Base-by-base conservation (phyloP, 805 yeast genomes). In the Naumovozyma castellii region DNA sequence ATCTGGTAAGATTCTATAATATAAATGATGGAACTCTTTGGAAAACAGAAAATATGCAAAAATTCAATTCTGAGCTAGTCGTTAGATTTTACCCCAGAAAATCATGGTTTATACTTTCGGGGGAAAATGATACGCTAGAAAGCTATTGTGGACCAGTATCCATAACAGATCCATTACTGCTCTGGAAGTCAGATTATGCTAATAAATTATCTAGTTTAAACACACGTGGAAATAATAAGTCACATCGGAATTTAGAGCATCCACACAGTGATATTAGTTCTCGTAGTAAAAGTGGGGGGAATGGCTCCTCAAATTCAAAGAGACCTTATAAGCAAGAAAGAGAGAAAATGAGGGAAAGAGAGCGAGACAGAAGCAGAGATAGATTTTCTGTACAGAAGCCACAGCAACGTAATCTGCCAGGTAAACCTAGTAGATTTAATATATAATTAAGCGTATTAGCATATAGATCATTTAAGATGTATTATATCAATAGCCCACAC, bases 11-110 rank as follows among this genome's bases (percentile, higher is more conserved):
- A 14, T 49, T 56, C 22, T 49, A 48, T 31, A 46, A 54, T 30
- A 32, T 43, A 6, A 43, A 37, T 25, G 18, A 46, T 30, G 49
- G 44, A 10, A 30, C 36, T 5, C 17, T 43, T 5, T 13, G 50
- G 1, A 32, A 37, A 10, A 30, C 43, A 4, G 41, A 34, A 3
- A 29, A 40, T 3, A 15, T 44, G 5, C 31, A 19, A 2, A 18
- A 39, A 12, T 32, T 36, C 2, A 39, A 43, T 13, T 43, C 57
- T 3, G 49, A 46, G 15, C 27, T 44, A 3, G 29, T 47, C 6
- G 40, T 53, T 6, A 52, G 42, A 39, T 58, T 57, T 34, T 43
- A 49, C 39, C 62, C 61, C 12, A 49, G 49, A 31, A 49, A 41
- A 22, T 40, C 50, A 8, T 51, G 54, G 50, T 49, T 50, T 34